A percentile compares a stretch with the other conserved stretches of the same genome.
phyloP scores from a whole-genome alignment of 441 rosid genomes.

The Pelargonium fulgidum region DNA sequence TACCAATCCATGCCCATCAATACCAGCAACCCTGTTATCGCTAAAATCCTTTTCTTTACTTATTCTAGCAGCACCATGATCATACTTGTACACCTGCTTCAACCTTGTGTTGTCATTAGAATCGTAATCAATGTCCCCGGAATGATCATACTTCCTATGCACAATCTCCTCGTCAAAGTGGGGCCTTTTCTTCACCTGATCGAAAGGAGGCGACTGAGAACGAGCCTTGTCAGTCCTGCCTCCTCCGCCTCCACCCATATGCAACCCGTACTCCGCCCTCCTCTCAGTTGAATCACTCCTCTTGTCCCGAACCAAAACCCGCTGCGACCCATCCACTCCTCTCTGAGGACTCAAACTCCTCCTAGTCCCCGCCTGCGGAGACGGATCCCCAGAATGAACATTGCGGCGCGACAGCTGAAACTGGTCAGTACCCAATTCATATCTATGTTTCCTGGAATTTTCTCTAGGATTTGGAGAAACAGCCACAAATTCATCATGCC shows the following conservation, averaged over 20 bases:
- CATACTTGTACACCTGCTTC: slow-evolving; percentile 29
- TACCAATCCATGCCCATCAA: slow-evolving; percentile 26
- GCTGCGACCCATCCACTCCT: slow-evolving; percentile 29
- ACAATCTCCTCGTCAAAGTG: slow-evolving; percentile 27
- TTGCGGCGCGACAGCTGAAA: slow-evolving; percentile 21
- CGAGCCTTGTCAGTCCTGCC: slow-evolving; percentile 26
- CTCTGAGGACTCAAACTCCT: slow-evolving; percentile 42
- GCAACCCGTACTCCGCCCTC: slow-evolving; percentile 29
- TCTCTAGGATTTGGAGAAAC: slow-evolving; percentile 19
- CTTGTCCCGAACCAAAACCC: slow-evolving; percentile 25
- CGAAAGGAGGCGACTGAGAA: slow-evolving; percentile 26
- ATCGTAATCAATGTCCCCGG: slow-evolving; percentile 28
- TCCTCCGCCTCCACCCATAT: slow-evolving; percentile 21
- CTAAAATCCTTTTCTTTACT: slow-evolving; percentile 31
- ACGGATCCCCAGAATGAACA: slow-evolving; percentile 18
- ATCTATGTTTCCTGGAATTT: slow-evolving; percentile 27
- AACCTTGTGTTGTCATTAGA: slow-evolving; percentile 25
- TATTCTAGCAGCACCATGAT: slow-evolving; percentile 31
- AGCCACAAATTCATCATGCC: slow-evolving; percentile 28
- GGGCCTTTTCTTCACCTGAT: slow-evolving; percentile 28
- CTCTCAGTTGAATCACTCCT: slow-evolving; percentile 30
- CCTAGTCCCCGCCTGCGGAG: slow-evolving; percentile 13
- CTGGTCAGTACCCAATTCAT: slow-evolving; percentile 26
- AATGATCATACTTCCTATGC: slow-evolving; percentile 31
- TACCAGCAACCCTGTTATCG: slow-evolving; percentile 27